Conservation (phyloP, 805 yeast genomes). For the Lachancea quebecensis region DNA sequence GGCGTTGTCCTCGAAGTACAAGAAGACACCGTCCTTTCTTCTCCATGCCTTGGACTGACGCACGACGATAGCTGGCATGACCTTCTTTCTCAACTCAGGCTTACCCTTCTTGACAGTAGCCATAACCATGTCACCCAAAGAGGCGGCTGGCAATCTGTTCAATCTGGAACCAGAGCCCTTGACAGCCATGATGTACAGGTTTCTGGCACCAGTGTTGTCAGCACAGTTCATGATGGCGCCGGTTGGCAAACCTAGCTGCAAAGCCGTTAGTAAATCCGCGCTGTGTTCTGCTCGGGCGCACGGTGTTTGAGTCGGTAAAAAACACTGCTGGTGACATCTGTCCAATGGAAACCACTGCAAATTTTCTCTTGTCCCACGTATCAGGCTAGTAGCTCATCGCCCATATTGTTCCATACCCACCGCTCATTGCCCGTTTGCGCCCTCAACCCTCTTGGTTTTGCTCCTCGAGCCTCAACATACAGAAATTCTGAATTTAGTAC, state of each 20-base stretch:
- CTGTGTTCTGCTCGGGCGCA: too few relatives aligned
- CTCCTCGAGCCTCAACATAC: slow-evolving; percentile 48
- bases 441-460: neutral
- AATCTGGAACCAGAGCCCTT: slow-evolving; percentile 99
- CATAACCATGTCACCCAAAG: slow-evolving; percentile 99
- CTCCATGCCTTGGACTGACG: slow-evolving; percentile 99
- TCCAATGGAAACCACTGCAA: neutral
- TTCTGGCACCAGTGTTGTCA: slow-evolving; percentile 99
- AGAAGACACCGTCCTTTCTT: slow-evolving; percentile 99
- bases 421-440: neutral
- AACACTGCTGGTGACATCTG: too few relatives aligned
- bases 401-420: neutral
- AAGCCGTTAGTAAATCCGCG: slow-evolving; percentile 14
- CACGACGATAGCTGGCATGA: slow-evolving; percentile 98
- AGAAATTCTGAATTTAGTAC: slow-evolving; percentile 99
- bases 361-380: neutral
- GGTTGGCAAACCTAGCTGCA: slow-evolving; percentile 94
- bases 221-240: slow-evolving; percentile 99
- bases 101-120: slow-evolving; percentile 99
- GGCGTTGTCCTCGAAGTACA: slow-evolving; percentile 99
- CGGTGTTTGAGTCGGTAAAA: too few relatives aligned
- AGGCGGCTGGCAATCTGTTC: slow-evolving; percentile 99
- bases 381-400: neutral
- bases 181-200: slow-evolving; percentile 97
- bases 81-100: slow-evolving; percentile 99